phyloP scores from a whole-genome alignment of 805 yeast genomes.

The Phaffomyces antillensis region DNA sequence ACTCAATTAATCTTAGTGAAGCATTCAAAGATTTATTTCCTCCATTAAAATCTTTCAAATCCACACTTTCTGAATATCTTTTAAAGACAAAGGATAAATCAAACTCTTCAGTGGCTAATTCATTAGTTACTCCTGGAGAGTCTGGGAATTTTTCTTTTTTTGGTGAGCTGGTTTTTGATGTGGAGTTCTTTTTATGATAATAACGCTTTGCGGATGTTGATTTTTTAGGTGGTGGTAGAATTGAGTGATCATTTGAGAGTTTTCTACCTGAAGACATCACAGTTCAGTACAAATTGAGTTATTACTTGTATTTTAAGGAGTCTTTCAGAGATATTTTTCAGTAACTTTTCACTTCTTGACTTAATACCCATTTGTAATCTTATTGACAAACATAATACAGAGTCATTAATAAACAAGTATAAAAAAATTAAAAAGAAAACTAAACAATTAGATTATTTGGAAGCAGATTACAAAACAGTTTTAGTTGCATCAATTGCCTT shows the following conservation, averaged over 20 bases:
- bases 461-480: background rate
- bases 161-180: background rate
- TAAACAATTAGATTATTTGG: background rate
- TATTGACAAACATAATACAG: too few relatives aligned
- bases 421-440: background rate
- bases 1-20: background rate
- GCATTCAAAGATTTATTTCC: background rate
- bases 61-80: background rate
- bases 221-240: background rate
- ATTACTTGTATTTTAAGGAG: background rate
- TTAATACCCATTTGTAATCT: background rate
- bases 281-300: too few relatives aligned
- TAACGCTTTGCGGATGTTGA: background rate
- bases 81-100: background rate
- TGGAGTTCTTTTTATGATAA: background rate
- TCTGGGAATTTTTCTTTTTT: background rate
- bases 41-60: too few relatives aligned
- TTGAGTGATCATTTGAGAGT: background rate
- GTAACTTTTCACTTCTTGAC: background rate
- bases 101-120: background rate
- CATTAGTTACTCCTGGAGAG: too few relatives aligned
- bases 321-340: background rate
- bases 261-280: background rate
- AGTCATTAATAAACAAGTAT: too few relatives aligned
- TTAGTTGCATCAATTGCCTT: constrained; percentile 6